A percentile compares a stretch with the other conserved stretches of the same genome.
These are phyloP conservation scores for Erythrophleum ivorense DNA, from an alignment of 331 rosid genomes.

Conservation along the genomic window DNA sequence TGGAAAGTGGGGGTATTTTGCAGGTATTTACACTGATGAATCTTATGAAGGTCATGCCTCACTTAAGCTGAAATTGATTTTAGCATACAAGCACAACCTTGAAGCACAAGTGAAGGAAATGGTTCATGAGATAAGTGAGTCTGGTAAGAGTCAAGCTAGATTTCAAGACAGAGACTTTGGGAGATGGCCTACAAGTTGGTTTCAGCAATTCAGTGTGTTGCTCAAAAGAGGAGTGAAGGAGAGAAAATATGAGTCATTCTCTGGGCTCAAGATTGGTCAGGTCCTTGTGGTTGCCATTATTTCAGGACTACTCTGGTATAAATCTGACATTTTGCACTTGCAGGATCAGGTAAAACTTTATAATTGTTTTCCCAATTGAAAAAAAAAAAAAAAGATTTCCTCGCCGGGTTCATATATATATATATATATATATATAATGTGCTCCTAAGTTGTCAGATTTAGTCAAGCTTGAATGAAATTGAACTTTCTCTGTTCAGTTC, in stretches of 20 bases:
- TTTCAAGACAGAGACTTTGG: slow-evolving; percentile 40
- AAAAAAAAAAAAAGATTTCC: background rate
- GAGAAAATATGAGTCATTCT: slow-evolving; percentile 64
- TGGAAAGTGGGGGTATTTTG: background rate
- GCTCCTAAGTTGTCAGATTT: too few relatives aligned
- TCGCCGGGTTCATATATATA: too few relatives aligned
- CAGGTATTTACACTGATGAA: slow-evolving; percentile 60
- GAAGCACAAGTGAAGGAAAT: slow-evolving; percentile 44
- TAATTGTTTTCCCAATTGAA: background rate
- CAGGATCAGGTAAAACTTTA: slow-evolving; percentile 65
- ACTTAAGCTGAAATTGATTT: slow-evolving; percentile 53
- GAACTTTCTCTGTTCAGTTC: background rate
- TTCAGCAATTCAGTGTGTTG: slow-evolving; percentile 67
- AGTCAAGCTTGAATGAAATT: background rate
- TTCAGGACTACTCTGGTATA: slow-evolving; percentile 72
- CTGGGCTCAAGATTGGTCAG: slow-evolving; percentile 55
- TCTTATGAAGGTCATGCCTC: slow-evolving; percentile 40
- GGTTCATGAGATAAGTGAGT: slow-evolving; percentile 38
- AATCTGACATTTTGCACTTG: slow-evolving; percentile 54
- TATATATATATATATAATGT: too few relatives aligned
- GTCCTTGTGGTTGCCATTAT: slow-evolving; percentile 58
- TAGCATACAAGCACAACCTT: slow-evolving; percentile 46
- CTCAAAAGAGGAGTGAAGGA: slow-evolving; percentile 74
- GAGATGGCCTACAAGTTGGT: slow-evolving; percentile 78
- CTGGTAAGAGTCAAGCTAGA: slow-evolving; percentile 32